Conservation (phyloP, 306 rosid genomes). For the Neltuma alba region DNA sequence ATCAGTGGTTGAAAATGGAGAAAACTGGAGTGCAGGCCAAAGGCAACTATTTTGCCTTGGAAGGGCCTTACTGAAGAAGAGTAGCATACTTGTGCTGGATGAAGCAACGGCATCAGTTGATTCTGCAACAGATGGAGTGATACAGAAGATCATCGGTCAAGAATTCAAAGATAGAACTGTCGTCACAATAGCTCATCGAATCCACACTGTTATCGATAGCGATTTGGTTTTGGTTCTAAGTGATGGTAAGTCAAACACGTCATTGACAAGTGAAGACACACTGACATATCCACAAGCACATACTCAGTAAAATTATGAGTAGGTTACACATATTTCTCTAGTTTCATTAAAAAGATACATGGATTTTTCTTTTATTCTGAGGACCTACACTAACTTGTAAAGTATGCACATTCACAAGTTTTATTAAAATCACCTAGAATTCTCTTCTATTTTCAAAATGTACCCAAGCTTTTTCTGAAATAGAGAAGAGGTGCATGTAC, state of each 20-base stretch:
- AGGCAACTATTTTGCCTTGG: conserved; percentile 90
- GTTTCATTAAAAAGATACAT: neutral
- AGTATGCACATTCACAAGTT: neutral
- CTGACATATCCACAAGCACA: neutral
- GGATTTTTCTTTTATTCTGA: neutral
- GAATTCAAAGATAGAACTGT: conserved; percentile 81
- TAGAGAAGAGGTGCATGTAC: neutral
- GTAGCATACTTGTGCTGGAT: conserved; percentile 82
- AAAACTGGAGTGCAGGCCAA: conserved; percentile 94
- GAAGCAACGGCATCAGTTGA: conserved; percentile 97
- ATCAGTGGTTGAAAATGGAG: conserved; percentile 91
- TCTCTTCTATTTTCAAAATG: neutral
- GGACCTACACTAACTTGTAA: neutral
- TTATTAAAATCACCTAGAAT: neutral
- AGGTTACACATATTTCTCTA: too few species aligned
- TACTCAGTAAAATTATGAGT: neutral
- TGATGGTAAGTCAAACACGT: conserved; percentile 58
- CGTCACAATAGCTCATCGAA: conserved; percentile 90
- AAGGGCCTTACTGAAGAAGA: conserved; percentile 83
- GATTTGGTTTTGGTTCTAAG: conserved; percentile 90
- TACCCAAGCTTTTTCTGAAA: neutral
- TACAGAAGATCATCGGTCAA: conserved; percentile 71
- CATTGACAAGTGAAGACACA: neutral
- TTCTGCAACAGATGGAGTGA: conserved; percentile 88
- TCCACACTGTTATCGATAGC: conserved; percentile 85